A percentile compares a stretch with the other conserved stretches of the same genome.
phyloP scores from a whole-genome alignment of 2,329 filamentous ascomycete species.

The Aureobasidium subglaciale region DNA sequence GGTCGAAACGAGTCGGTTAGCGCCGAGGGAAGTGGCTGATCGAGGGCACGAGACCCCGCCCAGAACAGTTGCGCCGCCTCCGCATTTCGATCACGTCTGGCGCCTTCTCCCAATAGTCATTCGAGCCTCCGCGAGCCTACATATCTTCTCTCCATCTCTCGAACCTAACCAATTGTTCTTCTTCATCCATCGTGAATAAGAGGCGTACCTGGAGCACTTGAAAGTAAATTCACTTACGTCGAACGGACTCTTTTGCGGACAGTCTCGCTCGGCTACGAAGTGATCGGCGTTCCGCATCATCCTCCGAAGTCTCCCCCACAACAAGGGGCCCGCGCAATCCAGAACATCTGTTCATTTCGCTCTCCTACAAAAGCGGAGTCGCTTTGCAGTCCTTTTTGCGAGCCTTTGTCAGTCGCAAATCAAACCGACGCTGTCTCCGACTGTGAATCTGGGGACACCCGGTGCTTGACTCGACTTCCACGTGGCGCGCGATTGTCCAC shows the following conservation, averaged over 20 bases:
- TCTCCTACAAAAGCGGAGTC: slow-evolving; percentile 10
- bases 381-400: not conserved
- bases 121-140: not conserved
- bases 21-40: slow-evolving; percentile 11
- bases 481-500: slow-evolving; percentile 3
- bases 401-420: not conserved
- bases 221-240: not conserved
- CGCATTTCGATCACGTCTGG: slow-evolving; percentile 13
- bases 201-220: not conserved
- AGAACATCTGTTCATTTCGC: slow-evolving; percentile 14
- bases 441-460: not conserved
- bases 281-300: slow-evolving; percentile 14
- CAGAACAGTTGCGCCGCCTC: slow-evolving; percentile 6
- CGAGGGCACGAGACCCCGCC: slow-evolving; percentile 12
- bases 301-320: slow-evolving; percentile 10
- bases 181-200: not conserved
- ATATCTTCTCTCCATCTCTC: not conserved
- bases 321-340: slow-evolving; percentile 13
- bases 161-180: not conserved
- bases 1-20: slow-evolving; percentile 2
- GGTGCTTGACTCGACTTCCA: not conserved
- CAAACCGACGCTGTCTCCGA: not conserved
- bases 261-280: not conserved
- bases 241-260: not conserved
- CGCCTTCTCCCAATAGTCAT: not conserved